phyloP scores from a whole-genome alignment of 192 early-diverging fungal species.

The Chytriomyces confervae region DNA sequence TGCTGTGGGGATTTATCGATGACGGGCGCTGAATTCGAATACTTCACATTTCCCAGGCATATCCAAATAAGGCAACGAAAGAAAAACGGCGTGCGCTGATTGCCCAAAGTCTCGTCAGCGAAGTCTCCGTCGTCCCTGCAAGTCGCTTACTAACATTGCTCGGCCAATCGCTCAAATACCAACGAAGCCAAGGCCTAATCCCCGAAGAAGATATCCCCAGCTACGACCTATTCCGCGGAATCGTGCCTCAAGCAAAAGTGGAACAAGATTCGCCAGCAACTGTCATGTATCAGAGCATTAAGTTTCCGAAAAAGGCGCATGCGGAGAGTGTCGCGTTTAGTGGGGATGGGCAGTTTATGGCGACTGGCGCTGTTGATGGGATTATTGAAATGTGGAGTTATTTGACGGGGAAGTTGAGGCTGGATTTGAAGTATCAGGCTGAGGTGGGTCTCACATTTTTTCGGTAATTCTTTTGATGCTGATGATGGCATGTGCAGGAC shows the following conservation, averaged over 20 bases:
- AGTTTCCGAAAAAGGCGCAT: constrained; percentile 91
- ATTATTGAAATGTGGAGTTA: constrained; percentile 97
- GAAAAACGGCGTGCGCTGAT: constrained; percentile 77
- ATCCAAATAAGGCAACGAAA: constrained; percentile 66
- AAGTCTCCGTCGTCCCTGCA: constrained; percentile 77
- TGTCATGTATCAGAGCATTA: constrained; percentile 78
- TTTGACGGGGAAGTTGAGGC: constrained; percentile 86
- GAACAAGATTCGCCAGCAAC: constrained; percentile 78
- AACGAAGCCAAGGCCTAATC: constrained; percentile 79
- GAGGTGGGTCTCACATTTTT: constrained; percentile 56
- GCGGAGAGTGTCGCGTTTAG: constrained; percentile 81
- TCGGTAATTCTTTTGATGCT: not conserved
- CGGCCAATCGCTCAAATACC: constrained; percentile 89
- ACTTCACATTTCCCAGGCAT: constrained; percentile 47
- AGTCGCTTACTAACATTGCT: constrained; percentile 83
- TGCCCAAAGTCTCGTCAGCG: constrained; percentile 61
- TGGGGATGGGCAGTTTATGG: constrained; percentile 80
- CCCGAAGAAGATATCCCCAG: constrained; percentile 59
- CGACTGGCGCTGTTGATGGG: constrained; percentile 89
- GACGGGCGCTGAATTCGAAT: not conserved
- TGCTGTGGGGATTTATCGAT: not conserved
- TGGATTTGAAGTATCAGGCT: constrained; percentile 88
- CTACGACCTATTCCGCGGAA: constrained; percentile 84
- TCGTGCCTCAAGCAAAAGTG: constrained; percentile 60
- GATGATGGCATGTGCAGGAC: constrained; percentile 51